Evolutionary conservation across 2,329 filamentous ascomycete genomes (phyloP), one percentile per base, ranked within the genome.

Genomic region (Helotiales sp.): DNA sequence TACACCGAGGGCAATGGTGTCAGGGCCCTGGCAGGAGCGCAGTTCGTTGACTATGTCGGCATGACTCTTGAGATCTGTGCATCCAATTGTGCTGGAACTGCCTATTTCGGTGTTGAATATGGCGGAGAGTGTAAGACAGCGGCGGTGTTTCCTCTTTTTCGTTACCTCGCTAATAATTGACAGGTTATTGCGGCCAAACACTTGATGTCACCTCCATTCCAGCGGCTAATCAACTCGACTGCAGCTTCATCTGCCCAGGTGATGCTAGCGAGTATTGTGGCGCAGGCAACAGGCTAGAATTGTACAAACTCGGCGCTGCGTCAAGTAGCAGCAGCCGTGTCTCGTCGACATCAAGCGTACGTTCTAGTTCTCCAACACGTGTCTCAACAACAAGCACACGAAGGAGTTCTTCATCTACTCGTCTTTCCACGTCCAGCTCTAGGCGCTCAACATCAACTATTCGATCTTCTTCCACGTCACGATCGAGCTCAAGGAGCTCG

Each of bases 1-100:
- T 82, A 81, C 76, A 82, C 80, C n/a, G 84, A 86, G 69, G 80
- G 79, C 5, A 77, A 76, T 17, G 78, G 76, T 24, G 73, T 68
- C 8, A 80, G 85, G 22, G 83, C 84, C 5, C 77, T 86, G 8
- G 63, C 69, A 22, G 81, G 37, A 10, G 63, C 55, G 6, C 45
- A 68, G 32, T 70, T 57, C 28, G 68, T 62, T 45, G 40, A 67
- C 65, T 66, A 64, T 40, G 65, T 45, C 59, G 49, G 64, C 2
- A 77, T 79, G 77, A 75, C 76, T 15, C 70, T 78, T 17, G 74
- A 73, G 43, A 52, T 34, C 20, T 76, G 75, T 45, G 72, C 71
- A 8, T 34, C 69, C 6, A 70, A 69, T 28, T 76, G 75, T 52
- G 49, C 71, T 20, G 73, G 66, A 13, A 74, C 68, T 61, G 69